A percentile compares a stretch with the other conserved stretches of the same genome.
Conservation (phyloP, 78 protist genomes). For the Dictyostelium intermedium region DNA sequence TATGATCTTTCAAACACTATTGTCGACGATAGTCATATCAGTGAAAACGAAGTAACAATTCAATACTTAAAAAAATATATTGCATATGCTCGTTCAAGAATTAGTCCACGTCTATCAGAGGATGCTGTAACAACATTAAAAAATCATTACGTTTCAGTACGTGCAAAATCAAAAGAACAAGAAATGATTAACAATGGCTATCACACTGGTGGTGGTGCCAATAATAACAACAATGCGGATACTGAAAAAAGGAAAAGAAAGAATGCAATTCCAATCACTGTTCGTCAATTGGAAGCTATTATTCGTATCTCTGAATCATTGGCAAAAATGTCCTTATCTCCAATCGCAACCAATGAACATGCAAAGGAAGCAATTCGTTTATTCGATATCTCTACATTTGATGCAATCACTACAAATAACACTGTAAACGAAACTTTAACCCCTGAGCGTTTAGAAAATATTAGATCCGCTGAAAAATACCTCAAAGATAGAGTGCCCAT, state of each 20-base stretch:
- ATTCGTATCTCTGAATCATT: constrained; percentile 90
- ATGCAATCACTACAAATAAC: constrained; percentile 68
- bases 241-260: not conserved
- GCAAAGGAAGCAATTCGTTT: constrained; percentile 90
- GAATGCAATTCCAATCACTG: constrained; percentile 89
- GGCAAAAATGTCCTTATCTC: constrained; percentile 85
- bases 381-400: constrained; percentile 86
- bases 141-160: constrained; percentile 66
- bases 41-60: not conserved
- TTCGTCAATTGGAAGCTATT: constrained; percentile 94
- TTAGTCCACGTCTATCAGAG: constrained; percentile 89
- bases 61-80: constrained; percentile 84
- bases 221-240: constrained; percentile 80
- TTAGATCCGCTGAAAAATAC: constrained; percentile 42
- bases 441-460: constrained; percentile 42
- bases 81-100: constrained; percentile 76
- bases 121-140: constrained; percentile 83
- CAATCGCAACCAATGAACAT: constrained; percentile 55
- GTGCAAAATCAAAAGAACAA: constrained; percentile 47
- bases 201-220: constrained; percentile 13
- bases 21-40: not conserved
- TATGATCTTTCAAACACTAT: not conserved
- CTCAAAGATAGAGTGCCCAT: constrained; percentile 59
- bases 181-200: constrained; percentile 79
- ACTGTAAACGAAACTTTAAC: constrained; percentile 21